Evolutionary conservation across 768 basidiomycete species (phyloP), one percentile per base, ranked within the genome.

Genomic region (Amanita inopinata): DNA sequence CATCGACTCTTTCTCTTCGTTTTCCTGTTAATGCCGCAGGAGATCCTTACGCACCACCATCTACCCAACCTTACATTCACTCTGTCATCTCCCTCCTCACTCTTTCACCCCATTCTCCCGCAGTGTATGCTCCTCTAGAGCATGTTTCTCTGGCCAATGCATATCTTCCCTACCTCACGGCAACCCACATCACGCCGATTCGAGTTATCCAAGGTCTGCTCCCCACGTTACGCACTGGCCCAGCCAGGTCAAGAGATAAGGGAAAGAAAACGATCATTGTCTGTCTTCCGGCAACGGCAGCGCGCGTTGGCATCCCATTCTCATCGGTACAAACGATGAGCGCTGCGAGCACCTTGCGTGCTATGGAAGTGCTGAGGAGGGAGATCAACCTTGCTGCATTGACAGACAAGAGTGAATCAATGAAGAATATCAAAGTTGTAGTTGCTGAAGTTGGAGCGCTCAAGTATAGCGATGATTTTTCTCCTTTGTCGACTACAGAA

Each of bases 21-120:
- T 93, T 89, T 62, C 90, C 90, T 3, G 73, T 88, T 50, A 79
- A 74, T 24, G 60, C 78, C 5, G 64, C 83, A 2, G 90, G 90
- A 18, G 91, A 93, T 58, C 89, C 90, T 1, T 86, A 80, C 56
- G 75, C 71, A 17, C 68, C 80, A 0, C 75, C 80, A 17, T 64
- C 76, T 19, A 61, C 78, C 12, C 71, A 79, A 53, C 78, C 83
- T 2, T 77, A 83, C 58, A 69, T 93, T 33, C 79, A 85, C 49
- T 82, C 86, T 15, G 65, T 90, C 50, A 70, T 93, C 51, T 89
- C 84, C 32, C 69, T 89, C 22, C 71, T 89, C 48, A 71, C 80
- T 39, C 68, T 89, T 24, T 57, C 64, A 15, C 50, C 59, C 25
- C 53, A 71, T 10, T 53, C 61, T 3, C 48, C 66, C n/a, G 36